Conservation (phyloP, 2,329 filamentous ascomycete genomes). For the Waltergamsia citrina region DNA sequence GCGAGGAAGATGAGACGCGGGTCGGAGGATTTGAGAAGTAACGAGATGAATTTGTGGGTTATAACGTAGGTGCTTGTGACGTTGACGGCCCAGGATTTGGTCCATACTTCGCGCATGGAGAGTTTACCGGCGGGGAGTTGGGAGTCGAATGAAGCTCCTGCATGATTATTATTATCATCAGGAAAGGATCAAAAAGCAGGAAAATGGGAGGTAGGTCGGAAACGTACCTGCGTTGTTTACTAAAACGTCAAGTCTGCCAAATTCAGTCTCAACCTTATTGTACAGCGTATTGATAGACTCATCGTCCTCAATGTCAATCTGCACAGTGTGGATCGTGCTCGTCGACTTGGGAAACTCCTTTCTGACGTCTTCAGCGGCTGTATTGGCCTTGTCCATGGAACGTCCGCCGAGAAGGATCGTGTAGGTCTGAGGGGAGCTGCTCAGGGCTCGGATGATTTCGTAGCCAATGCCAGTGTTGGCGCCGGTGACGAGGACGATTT, state of each 20-base stretch:
- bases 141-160: constrained; percentile 28
- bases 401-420: constrained; percentile 43
- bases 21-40: constrained; percentile 26
- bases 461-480: constrained; percentile 49
- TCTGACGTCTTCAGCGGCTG: constrained; percentile 27
- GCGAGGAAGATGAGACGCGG: constrained; percentile 37
- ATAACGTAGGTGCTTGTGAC: constrained; percentile 29
- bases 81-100: constrained; percentile 35
- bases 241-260: constrained; percentile 20
- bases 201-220: not conserved
- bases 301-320: constrained; percentile 20
- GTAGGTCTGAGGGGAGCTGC: constrained; percentile 31
- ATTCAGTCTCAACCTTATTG: constrained; percentile 12
- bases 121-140: constrained; percentile 12
- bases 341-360: constrained; percentile 25
- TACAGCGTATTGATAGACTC: constrained; percentile 18
- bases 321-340: constrained; percentile 26
- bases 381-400: constrained; percentile 34
- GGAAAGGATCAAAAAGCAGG: not conserved
- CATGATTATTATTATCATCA: not conserved
- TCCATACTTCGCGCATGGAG: constrained; percentile 27
- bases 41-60: constrained; percentile 24
- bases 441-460: constrained; percentile 41
- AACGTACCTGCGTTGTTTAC: constrained; percentile 22
- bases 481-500: constrained; percentile 43